Conservation (phyloP, 371 early-diverging fungal species). For the Mortierella sp. region DNA sequence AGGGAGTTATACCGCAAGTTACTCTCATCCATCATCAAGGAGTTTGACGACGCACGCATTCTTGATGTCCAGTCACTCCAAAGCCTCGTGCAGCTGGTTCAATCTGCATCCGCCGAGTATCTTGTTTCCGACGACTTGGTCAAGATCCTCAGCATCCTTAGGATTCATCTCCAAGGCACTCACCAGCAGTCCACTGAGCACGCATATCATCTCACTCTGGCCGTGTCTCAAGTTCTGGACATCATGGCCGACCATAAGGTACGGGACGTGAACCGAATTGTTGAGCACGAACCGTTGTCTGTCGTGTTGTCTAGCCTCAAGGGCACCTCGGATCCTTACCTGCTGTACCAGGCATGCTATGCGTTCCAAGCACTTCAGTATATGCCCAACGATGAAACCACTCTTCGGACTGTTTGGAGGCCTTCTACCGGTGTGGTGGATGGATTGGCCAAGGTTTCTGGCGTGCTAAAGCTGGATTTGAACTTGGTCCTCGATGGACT, state of each 20-base stretch:
- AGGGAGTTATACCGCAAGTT: not conserved
- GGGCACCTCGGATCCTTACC: slow-evolving; percentile 7
- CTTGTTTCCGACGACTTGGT: slow-evolving; percentile 12
- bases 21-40: not conserved
- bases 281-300: slow-evolving; percentile 1
- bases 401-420: not conserved
- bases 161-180: not conserved
- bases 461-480: slow-evolving; percentile 1
- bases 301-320: not conserved
- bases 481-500: not conserved
- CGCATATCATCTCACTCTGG: not conserved
- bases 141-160: slow-evolving; percentile 11
- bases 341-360: slow-evolving; percentile 5
- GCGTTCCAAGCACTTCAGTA: slow-evolving; percentile 12
- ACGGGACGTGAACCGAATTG: not conserved
- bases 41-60: not conserved
- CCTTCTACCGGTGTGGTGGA: not conserved
- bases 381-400: not conserved
- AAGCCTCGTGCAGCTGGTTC: slow-evolving; percentile 2
- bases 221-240: slow-evolving; percentile 15
- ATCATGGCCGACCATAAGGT: slow-evolving; percentile 13
- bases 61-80: slow-evolving; percentile 7
- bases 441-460: not conserved
- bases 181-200: slow-evolving; percentile 14
- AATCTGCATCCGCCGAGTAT: not conserved